Base-by-base conservation (phyloP, 495 filamentous ascomycete genomes). In the Penicillium cinerascens region DNA sequence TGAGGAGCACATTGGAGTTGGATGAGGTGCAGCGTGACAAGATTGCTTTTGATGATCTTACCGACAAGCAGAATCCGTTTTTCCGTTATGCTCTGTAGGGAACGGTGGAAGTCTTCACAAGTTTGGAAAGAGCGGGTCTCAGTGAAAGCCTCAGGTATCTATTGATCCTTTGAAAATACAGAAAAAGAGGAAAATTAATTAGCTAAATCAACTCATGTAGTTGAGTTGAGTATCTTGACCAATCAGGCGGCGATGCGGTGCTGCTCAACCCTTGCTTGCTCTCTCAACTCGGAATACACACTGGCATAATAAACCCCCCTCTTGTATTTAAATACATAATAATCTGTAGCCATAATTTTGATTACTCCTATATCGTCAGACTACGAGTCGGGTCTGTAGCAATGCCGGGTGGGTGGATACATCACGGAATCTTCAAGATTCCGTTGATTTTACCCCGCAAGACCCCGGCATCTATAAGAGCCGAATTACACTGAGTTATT, bases 31-130 rank as follows among this genome's bases (percentile, higher is more conserved):
- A 85, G 52, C 70, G 81, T 55, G 84, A 85, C 53, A 80, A 80
- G 55, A 60, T 85, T 27, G 87, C 85, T 0, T 90, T 89, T 37
- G 71, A 79, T 51, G 87, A 90, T 67, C 70, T 91, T 54, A 91
- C 88, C 2, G 88, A 91, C 59, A 82, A 78, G 65, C 74, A 91
- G 67, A 91, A 91, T 58, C 78, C 80, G 2, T 86, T 85, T 56
- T 92, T 91, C 58, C 70, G 79, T 65, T 91, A 90, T 56, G 82
- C 84, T 4, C 68, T 87, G n/a, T 87, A 66, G 18, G 0, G 23
- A 7, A 20, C 6, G 13, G 1, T 9, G n/a, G 4, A 20, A 17
- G 37, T 20, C n/a, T 6, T 4, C 18, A 9, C n/a, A 6, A 3
- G 7, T 39, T 20, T 16, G 11, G 4, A 16, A 38, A 38, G 15